Evolutionary conservation across 805 yeast genomes (phyloP), one percentile per base, ranked within the genome.

Genomic region (Starmerella scarabaei): DNA sequence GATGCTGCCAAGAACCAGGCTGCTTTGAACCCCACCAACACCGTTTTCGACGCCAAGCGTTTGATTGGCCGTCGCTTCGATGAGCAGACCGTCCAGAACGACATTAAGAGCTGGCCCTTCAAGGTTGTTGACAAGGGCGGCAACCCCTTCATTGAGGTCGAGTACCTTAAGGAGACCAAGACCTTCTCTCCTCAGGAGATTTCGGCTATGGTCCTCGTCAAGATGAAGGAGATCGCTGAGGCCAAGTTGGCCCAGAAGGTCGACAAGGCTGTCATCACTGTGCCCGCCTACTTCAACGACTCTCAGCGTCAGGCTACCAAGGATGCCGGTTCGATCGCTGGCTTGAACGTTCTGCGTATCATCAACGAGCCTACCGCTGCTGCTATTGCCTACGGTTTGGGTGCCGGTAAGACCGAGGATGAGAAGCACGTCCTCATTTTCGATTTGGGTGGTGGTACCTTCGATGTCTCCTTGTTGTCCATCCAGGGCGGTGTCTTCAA

Each of bases 1-100:
- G 95, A 84, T 64, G 88, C 95, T 53, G 96, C 95, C 51, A 85
- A 85, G 78, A 85, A 86, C 67, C 96, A 85, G 69, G 95, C 95
- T 49, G 86, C 94, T 42, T 75, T 85, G 63, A 85, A 85, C 71
- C 94, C 93, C 49, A 61, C 68, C 42, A 86, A 86, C 74, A 86
- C 95, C 49, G 84, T 86, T 44, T 59, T 59, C 49, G 93, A 81
- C 60, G 86, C 88, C 60, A 85, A 85, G 75, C 81, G 96, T 70
- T 72, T 85, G 58, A 86, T 85, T 59, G 96, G 96, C 63, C 78
- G 94, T 62, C 76, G 82, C 63, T 82, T 72, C 71, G 75, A 73
- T 56, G 85, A 76, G 79, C 77, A 63, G 71, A 75, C 74, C 51
- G 91, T 82, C 53, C 88, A 81, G 72, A 77, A 75, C 68, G 94